A percentile compares a stretch with the other conserved stretches of the same genome.
Conservation (phyloP, 1,284 basidiomycete genomes). For the Cryptococcus floricola region DNA sequence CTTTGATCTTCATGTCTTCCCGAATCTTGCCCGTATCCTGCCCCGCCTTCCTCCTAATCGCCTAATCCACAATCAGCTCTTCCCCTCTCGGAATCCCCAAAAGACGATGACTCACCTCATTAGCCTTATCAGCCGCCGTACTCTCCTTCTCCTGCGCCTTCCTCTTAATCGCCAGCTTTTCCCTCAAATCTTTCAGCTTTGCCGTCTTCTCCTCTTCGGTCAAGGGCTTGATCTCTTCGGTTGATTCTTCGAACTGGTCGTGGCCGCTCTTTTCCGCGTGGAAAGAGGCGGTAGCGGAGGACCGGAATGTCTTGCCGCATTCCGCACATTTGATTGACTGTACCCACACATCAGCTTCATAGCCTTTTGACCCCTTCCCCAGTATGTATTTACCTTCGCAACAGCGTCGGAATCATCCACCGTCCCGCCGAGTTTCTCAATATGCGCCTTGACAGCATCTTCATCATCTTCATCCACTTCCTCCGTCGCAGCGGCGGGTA, state of each 20-base stretch:
- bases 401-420: slow-evolving; percentile 30
- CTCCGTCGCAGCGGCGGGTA: slow-evolving; percentile 53
- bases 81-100: neutral
- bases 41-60: slow-evolving; percentile 74
- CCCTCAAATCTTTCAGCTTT: slow-evolving; percentile 72
- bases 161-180: slow-evolving; percentile 72
- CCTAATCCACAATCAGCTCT: slow-evolving; percentile 19
- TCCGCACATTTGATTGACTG: slow-evolving; percentile 49
- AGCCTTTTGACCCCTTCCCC: too few species aligned
- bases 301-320: slow-evolving; percentile 83
- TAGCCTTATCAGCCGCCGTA: slow-evolving; percentile 65
- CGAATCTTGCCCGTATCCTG: slow-evolving; percentile 70
- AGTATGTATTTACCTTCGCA: slow-evolving; percentile 29
- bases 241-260: slow-evolving; percentile 90
- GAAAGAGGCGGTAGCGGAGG: slow-evolving; percentile 82
- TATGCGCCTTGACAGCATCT: slow-evolving; percentile 53
- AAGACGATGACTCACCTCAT: slow-evolving; percentile 55
- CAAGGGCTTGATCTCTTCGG: slow-evolving; percentile 75
- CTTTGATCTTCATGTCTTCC: slow-evolving; percentile 74
- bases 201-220: slow-evolving; percentile 91
- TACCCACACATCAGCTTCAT: neutral
- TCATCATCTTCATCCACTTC: slow-evolving; percentile 67
- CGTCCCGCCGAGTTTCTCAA: slow-evolving; percentile 36
- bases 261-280: slow-evolving; percentile 96
- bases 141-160: slow-evolving; percentile 66